These are phyloP conservation scores for Fistulifera pelliculosa DNA, from an alignment of 108 stramenopile genomes.

Conservation along the genomic window DNA sequence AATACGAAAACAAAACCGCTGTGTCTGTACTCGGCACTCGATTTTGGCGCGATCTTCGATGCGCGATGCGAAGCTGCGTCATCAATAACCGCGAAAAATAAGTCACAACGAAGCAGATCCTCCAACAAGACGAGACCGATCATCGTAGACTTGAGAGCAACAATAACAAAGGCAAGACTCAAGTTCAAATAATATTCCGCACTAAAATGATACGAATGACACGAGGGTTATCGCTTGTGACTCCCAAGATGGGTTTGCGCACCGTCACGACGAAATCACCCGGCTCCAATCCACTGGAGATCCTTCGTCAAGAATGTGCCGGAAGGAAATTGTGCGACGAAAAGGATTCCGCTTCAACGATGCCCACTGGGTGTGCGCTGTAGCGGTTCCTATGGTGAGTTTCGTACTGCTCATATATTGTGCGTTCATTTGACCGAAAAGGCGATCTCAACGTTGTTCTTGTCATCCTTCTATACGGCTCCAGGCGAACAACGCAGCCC, in stretches of 20 bases:
- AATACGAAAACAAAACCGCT: too few relatives aligned
- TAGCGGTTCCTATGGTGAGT: slow-evolving; percentile 23
- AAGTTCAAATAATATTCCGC: too few relatives aligned
- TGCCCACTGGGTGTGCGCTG: slow-evolving; percentile 39
- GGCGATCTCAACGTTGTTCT: not conserved
- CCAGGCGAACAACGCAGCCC: slow-evolving; percentile 18
- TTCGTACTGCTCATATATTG: slow-evolving; percentile 8
- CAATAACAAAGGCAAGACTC: too few relatives aligned
- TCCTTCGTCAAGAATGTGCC: slow-evolving; percentile 26
- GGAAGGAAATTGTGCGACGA: slow-evolving; percentile 37
- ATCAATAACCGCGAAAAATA: too few relatives aligned
- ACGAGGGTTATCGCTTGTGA: too few relatives aligned
- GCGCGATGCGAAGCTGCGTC: too few relatives aligned
- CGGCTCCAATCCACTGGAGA: slow-evolving; percentile 28
- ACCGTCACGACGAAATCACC: slow-evolving; percentile 12
- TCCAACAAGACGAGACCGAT: too few relatives aligned
- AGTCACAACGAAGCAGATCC: too few relatives aligned
- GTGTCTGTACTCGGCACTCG: too few relatives aligned
- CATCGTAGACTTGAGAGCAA: too few relatives aligned
- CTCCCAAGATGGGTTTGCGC: not conserved
- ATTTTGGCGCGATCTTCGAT: too few relatives aligned
- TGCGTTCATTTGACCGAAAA: not conserved
- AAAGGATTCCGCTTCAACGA: slow-evolving; percentile 29
- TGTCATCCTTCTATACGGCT: not conserved
- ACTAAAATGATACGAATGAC: too few relatives aligned